Base-by-base conservation (phyloP, 75 land plant genomes). In the Pinus albicaulis region DNA sequence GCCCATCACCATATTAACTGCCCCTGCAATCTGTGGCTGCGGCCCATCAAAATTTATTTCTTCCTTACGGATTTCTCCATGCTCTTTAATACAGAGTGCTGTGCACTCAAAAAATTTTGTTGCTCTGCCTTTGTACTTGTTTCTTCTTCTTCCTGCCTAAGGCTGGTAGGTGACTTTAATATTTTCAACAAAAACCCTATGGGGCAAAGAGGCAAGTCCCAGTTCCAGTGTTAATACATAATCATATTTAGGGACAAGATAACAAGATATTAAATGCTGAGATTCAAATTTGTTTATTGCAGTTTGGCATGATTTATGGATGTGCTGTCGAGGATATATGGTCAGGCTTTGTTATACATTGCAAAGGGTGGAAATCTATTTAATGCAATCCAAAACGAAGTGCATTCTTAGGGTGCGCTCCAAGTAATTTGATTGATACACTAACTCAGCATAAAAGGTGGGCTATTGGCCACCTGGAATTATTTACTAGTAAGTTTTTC, bases 201-300 rank as follows among this genome's bases (percentile, higher is more conserved):
- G 89, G 86, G 89, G 89, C n/a, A 48, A 79, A 81, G 58, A 87
- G 81, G 89, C 58, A 74, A 74, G 48, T 71, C 14, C 25, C 17
- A 25, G 22, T 17, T 79, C 48, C 48, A 44, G 7, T 44, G 48
- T 44, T 5, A 44, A 5, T 44, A 7, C 48, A 7, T 44, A 44
- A 44, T 44, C 48, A 5, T 44, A 8, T 44, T 8, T 1, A 44
- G 48, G 6, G 48, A 44, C 48, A 1, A 44, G 48, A 44, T 44
- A 2, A 0, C 44, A 2, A 3, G 5, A 41, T 41, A 41, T 41
- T 41, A 41, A 41, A 6, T 44, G 8, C 8, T 44, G 48, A 44
- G 48, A 44, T 6, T 44, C 7, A 44, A 44, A 44, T 44, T 44
- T 44, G 48, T 44, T 8, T 44, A 7, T n/a, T 56, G 28, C 86